A percentile compares a stretch with the other conserved stretches of the same genome.
Evolutionary conservation across 2,329 filamentous ascomycete genomes (phyloP).

Genomic region (Sporothrix brunneoviolacea): DNA sequence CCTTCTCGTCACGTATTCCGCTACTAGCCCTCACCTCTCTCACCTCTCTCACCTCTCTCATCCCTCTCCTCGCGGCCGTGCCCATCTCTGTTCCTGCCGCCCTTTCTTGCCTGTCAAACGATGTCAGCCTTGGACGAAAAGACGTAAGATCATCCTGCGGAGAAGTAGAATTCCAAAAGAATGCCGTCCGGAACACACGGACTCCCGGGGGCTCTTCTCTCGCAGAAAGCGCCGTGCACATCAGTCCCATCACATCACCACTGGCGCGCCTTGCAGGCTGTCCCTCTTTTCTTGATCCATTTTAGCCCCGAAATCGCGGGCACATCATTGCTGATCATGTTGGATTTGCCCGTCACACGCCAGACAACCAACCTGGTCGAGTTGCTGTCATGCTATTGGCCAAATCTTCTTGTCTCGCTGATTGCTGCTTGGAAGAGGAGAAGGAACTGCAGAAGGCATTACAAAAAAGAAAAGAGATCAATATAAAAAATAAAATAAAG

Average conservation of each 20-base stretch:
- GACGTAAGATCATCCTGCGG: neutral
- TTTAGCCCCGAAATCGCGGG: neutral
- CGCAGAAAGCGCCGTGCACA: neutral
- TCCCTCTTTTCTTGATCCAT: constrained; percentile 1
- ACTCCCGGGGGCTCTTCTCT: no score
- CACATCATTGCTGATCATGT: constrained; percentile 11
- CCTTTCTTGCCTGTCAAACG: no score
- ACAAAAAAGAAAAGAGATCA: neutral
- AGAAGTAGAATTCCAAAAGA: neutral
- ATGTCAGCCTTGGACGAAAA: no score
- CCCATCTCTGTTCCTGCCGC: neutral
- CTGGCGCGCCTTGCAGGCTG: neutral
- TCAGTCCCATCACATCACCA: neutral
- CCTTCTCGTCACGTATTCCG: neutral
- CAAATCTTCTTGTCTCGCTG: neutral
- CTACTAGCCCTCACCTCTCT: no score
- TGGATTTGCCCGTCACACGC: neutral
- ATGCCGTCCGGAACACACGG: neutral
- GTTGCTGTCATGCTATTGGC: neutral
- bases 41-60: no score
- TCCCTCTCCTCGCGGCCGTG: neutral
- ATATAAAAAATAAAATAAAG: neutral
- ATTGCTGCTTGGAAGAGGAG: neutral
- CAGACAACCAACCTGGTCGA: neutral
- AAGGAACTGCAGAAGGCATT: no score